Evolutionary conservation across 1,284 basidiomycete species (phyloP).

Genomic region (Calocybe gambosa): DNA sequence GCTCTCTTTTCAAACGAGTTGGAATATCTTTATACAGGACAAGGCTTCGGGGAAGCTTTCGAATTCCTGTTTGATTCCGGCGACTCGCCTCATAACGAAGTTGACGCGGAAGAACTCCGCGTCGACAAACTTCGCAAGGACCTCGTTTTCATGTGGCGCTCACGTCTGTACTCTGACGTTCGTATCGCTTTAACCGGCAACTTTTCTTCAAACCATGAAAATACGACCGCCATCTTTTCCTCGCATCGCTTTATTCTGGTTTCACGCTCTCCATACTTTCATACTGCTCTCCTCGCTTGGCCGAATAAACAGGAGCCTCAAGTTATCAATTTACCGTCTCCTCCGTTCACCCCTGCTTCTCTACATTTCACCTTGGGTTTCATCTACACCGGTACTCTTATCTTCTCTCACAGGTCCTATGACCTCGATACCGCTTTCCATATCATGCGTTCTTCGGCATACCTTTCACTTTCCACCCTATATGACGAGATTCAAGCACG

Average conservation of each 20-base stretch:
- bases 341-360: conserved; percentile 92
- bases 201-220: conserved; percentile 55
- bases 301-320: conserved; percentile 42
- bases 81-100: conserved; percentile 41
- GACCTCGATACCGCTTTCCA: conserved; percentile 90
- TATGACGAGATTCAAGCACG: conserved; percentile 77
- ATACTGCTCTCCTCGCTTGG: conserved; percentile 62
- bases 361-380: conserved; percentile 93
- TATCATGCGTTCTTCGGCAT: conserved; percentile 80
- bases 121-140: conserved; percentile 87
- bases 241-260: conserved; percentile 91
- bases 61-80: conserved; percentile 82
- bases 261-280: conserved; percentile 87
- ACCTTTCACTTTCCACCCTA: conserved; percentile 75
- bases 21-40: conserved; percentile 87
- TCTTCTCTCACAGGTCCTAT: conserved; percentile 89
- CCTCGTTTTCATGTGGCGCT: conserved; percentile 94
- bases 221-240: conserved; percentile 77
- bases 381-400: conserved; percentile 90
- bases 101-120: conserved; percentile 51
- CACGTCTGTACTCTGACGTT: conserved; percentile 87
- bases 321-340: conserved; percentile 74
- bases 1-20: conserved; percentile 81
- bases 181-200: conserved; percentile 70
- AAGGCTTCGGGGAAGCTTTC: conserved; percentile 82